phyloP scores from a whole-genome alignment of 2,329 filamentous ascomycete genomes.

The Colletotrichum spinosum region DNA sequence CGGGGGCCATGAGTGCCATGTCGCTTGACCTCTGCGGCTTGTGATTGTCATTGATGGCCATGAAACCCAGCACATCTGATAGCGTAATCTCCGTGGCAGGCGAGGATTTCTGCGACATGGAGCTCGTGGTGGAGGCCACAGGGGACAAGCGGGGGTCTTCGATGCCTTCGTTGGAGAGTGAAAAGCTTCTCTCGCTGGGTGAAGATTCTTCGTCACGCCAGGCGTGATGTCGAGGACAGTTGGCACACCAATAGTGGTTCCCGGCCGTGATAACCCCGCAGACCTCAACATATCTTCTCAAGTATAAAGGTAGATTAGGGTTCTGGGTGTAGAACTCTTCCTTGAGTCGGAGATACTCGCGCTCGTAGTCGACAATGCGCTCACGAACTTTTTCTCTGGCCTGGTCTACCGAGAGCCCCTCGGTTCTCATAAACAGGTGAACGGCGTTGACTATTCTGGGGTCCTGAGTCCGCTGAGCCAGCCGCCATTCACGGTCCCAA shows the following conservation, averaged over 20 bases:
- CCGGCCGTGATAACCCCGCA: conserved; percentile 17
- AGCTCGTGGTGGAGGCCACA: conserved; percentile 4
- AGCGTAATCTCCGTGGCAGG: not conserved
- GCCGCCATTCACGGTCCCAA: conserved; percentile 26
- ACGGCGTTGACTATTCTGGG: conserved; percentile 25
- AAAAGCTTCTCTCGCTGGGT: not conserved
- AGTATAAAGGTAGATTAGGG: not conserved
- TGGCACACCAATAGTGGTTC: conserved; percentile 27
- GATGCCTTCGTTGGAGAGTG: not conserved
- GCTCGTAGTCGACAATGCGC: conserved; percentile 9
- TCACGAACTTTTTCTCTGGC: conserved; percentile 12
- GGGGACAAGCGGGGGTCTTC: not conserved
- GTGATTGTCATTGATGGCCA: not conserved
- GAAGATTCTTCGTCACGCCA: conserved; percentile 2
- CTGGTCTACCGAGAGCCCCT: not conserved
- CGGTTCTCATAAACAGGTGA: conserved; percentile 15
- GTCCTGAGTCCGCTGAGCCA: conserved; percentile 1
- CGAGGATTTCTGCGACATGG: conserved; percentile 2
- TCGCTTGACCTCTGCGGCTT: not conserved
- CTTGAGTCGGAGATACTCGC: conserved; percentile 3
- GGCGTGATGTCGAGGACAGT: conserved; percentile 17
- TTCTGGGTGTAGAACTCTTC: conserved; percentile 3
- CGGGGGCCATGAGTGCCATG: not conserved
- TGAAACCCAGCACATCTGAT: not conserved
- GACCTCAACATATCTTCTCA: conserved; percentile 12